A percentile compares a stretch with the other conserved stretches of the same genome.
These are phyloP conservation scores for Blumeriella jaapii DNA, from an alignment of 2,329 filamentous ascomycete species.

Conservation along the genomic window DNA sequence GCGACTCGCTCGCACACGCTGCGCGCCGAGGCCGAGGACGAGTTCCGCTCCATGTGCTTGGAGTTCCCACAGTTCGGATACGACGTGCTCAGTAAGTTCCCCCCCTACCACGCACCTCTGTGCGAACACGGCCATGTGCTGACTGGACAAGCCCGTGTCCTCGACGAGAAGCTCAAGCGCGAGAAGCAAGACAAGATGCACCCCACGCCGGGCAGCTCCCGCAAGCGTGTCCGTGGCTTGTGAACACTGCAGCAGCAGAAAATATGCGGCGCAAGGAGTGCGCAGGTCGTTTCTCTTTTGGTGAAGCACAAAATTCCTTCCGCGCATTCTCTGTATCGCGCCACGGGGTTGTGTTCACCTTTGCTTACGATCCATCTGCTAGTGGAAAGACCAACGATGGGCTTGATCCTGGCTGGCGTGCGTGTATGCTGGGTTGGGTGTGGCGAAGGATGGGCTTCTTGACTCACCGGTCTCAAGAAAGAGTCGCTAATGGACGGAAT, in stretches of 20 bases:
- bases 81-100: slow-evolving; percentile 66
- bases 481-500: too few relatives aligned
- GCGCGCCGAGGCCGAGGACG: slow-evolving; percentile 72
- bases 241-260: slow-evolving; percentile 2
- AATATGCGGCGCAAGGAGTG: background rate
- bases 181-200: slow-evolving; percentile 44
- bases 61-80: slow-evolving; percentile 88
- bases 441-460: too few relatives aligned
- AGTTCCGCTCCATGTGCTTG: slow-evolving; percentile 76
- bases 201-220: slow-evolving; percentile 36
- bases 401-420: too few relatives aligned
- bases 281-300: background rate
- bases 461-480: too few relatives aligned
- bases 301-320: background rate
- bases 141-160: slow-evolving; percentile 39
- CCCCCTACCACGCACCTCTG: background rate
- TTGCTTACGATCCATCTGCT: background rate
- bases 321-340: background rate
- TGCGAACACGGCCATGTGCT: slow-evolving; percentile 12
- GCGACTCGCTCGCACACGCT: slow-evolving; percentile 69
- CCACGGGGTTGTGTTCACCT: background rate
- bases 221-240: slow-evolving; percentile 40
- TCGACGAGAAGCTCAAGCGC: slow-evolving; percentile 56
- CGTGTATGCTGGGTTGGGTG: too few relatives aligned
- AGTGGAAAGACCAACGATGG: too few relatives aligned